These are phyloP conservation scores for Bromus sterilis DNA, from an alignment of 176 grass and related monocot genomes.

Conservation along the genomic window DNA sequence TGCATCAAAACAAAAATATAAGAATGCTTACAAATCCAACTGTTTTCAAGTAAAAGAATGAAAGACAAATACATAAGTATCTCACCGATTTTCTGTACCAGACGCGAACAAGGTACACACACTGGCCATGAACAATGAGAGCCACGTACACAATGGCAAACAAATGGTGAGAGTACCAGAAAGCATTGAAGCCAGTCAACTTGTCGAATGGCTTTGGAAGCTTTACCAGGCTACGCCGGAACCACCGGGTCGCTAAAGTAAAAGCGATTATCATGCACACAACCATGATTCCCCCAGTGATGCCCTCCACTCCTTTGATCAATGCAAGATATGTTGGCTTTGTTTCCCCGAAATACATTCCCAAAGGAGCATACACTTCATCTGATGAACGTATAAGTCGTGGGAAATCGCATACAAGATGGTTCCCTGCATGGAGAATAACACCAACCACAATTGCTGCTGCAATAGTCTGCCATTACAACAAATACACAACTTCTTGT, in stretches of 20 bases:
- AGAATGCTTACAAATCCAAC: not conserved
- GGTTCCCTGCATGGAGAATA: slow-evolving; percentile 93
- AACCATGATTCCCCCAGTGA: slow-evolving; percentile 93
- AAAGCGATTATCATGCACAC: slow-evolving; percentile 95
- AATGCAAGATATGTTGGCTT: slow-evolving; percentile 78
- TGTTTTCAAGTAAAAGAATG: not conserved
- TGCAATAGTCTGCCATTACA: slow-evolving; percentile 71
- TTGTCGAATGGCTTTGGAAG: slow-evolving; percentile 90
- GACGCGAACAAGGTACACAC: slow-evolving; percentile 67
- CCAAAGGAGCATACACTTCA: slow-evolving; percentile 56
- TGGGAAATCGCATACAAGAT: slow-evolving; percentile 90
- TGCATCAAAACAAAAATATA: slow-evolving; percentile 40
- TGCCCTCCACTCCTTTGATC: slow-evolving; percentile 69
- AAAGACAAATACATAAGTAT: slow-evolving; percentile 12
- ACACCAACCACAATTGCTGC: slow-evolving; percentile 85
- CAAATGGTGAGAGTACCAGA: slow-evolving; percentile 98
- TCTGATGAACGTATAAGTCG: slow-evolving; percentile 55
- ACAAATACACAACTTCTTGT: not conserved
- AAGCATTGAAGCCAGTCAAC: slow-evolving; percentile 96
- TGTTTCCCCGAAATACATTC: slow-evolving; percentile 57
- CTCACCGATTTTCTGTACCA: slow-evolving; percentile 85
- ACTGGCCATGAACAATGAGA: slow-evolving; percentile 87
- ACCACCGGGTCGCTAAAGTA: slow-evolving; percentile 84
- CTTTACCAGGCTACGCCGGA: slow-evolving; percentile 83
- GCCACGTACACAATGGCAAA: slow-evolving; percentile 80